A percentile compares a stretch with the other conserved stretches of the same genome.
Evolutionary conservation across 192 early-diverging fungal genomes (phyloP).

Genomic region (Coemansia sp.): DNA sequence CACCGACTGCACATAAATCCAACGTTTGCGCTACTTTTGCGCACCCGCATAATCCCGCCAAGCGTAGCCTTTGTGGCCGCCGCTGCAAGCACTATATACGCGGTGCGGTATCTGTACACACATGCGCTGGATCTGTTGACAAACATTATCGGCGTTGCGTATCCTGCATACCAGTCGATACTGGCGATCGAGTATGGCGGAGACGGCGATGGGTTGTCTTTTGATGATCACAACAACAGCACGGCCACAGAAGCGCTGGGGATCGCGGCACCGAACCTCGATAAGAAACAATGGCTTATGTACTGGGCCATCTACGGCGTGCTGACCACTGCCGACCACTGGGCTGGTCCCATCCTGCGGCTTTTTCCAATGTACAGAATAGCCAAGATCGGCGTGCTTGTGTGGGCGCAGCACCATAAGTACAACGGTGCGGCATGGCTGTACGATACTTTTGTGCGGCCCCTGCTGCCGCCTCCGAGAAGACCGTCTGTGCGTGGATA

Average conservation of each 20-base stretch:
- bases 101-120: conserved; percentile 38
- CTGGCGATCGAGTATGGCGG: conserved; percentile 48
- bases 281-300: conserved; percentile 56
- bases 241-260: conserved; percentile 20
- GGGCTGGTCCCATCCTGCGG: conserved; percentile 46
- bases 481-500: neutral
- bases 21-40: conserved; percentile 37
- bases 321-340: conserved; percentile 51
- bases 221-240: conserved; percentile 6
- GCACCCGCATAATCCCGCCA: conserved; percentile 38
- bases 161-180: conserved; percentile 54
- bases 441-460: conserved; percentile 48
- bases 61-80: conserved; percentile 41
- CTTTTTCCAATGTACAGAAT: conserved; percentile 52
- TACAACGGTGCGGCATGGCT: conserved; percentile 53
- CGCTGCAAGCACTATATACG: conserved; percentile 40
- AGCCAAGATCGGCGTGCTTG: conserved; percentile 44
- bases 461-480: conserved; percentile 41
- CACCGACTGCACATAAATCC: conserved; percentile 48
- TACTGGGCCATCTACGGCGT: conserved; percentile 53
- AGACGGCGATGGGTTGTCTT: neutral
- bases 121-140: conserved; percentile 50
- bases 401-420: conserved; percentile 51
- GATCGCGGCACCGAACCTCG: conserved; percentile 27
- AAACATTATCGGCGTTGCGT: conserved; percentile 48